These are phyloP conservation scores for Dryas integrifolia DNA, from an alignment of 331 rosid genomes.

Conservation along the genomic window DNA sequence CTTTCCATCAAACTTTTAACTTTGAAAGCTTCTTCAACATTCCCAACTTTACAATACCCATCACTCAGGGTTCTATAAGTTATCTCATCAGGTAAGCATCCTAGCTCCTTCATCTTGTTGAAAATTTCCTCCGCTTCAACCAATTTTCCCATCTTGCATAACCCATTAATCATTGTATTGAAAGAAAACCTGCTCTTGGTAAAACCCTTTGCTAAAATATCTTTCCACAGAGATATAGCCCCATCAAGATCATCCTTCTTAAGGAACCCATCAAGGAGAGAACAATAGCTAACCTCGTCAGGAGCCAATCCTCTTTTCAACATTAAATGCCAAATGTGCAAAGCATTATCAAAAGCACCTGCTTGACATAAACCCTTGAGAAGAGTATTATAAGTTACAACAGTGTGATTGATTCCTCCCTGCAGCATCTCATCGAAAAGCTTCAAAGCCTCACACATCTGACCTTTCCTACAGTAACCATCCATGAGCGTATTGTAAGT, in stretches of 20 bases:
- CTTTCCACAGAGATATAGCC: conserved; percentile 62
- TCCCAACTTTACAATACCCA: conserved; percentile 64
- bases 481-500: conserved; percentile 66
- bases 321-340: conserved; percentile 63
- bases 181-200: conserved; percentile 49
- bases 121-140: conserved; percentile 60
- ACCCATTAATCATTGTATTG: conserved; percentile 71
- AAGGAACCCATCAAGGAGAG: conserved; percentile 63
- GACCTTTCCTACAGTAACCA: conserved; percentile 59
- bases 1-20: conserved; percentile 57
- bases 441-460: conserved; percentile 52
- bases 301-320: conserved; percentile 52
- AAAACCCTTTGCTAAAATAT: conserved; percentile 55
- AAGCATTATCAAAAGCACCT: conserved; percentile 49
- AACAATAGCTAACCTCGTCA: conserved; percentile 67
- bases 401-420: conserved; percentile 50
- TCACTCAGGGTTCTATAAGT: conserved; percentile 68
- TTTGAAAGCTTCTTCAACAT: conserved; percentile 55
- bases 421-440: conserved; percentile 59
- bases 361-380: conserved; percentile 58
- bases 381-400: conserved; percentile 66
- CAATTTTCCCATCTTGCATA: conserved; percentile 75
- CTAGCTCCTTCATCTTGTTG: conserved; percentile 65
- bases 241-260: conserved; percentile 54
- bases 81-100: conserved; percentile 62